Percentiles rank a stretch among this genome's conserved stretches.
phyloP scores from a whole-genome alignment of 352 stramenopile genomes.

The Pythium folliculosum region DNA sequence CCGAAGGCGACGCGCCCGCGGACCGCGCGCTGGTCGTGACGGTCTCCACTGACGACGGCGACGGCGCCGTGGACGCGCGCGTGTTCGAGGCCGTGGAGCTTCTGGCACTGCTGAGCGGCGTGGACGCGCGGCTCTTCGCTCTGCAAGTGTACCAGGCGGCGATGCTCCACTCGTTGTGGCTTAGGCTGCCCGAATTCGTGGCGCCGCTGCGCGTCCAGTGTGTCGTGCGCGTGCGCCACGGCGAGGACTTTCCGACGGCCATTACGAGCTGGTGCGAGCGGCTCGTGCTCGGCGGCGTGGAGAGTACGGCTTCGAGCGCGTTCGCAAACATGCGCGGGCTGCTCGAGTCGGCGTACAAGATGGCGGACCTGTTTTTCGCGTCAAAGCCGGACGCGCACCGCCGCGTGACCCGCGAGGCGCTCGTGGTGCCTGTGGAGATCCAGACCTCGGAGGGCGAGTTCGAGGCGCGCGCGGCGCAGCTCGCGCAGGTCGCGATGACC shows the following conservation, averaged over 20 bases:
- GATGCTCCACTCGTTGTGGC: conserved; percentile 8
- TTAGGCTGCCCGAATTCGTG: neutral
- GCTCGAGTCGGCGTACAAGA: conserved; percentile 8
- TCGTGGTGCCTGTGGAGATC: conserved; percentile 8
- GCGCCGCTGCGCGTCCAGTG: conserved; percentile 10
- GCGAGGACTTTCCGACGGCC: conserved; percentile 6
- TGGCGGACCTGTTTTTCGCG: neutral
- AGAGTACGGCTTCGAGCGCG: conserved; percentile 2
- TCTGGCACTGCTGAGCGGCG: conserved; percentile 5
- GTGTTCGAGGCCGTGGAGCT: conserved; percentile 20
- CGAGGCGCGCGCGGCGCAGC: conserved; percentile 11
- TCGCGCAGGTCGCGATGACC: conserved; percentile 6
- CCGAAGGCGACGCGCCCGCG: neutral
- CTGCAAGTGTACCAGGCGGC: conserved; percentile 1
- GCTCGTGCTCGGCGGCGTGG: conserved; percentile 14
- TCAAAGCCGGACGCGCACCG: neutral
- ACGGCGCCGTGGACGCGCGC: conserved; percentile 15
- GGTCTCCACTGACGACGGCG: conserved; percentile 3
- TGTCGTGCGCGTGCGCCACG: neutral
- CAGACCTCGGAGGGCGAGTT: conserved; percentile 1
- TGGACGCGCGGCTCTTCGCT: conserved; percentile 6
- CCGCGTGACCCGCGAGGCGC: neutral
- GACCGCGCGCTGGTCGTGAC: neutral
- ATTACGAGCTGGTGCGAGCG: conserved; percentile 14
- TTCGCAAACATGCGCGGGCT: conserved; percentile 3